A percentile compares a stretch with the other conserved stretches of the same genome.
These are phyloP conservation scores for Cytospora mali DNA, from an alignment of 2,329 filamentous ascomycete species.

Conservation along the genomic window DNA sequence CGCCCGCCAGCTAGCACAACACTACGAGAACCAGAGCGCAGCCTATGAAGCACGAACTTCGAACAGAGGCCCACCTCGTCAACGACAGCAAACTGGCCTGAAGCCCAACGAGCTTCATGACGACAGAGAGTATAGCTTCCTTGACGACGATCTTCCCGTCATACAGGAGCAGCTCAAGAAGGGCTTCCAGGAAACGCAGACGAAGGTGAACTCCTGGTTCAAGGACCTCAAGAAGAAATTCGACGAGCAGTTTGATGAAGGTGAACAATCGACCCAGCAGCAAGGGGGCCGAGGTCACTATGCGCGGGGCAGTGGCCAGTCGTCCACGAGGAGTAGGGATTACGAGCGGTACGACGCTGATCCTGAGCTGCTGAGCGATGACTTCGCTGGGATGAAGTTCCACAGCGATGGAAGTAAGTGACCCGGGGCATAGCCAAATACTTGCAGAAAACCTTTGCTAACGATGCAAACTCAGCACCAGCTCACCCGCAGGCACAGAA, in stretches of 20 bases:
- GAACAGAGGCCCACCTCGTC: conserved; percentile 46
- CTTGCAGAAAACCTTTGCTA: conserved; percentile 25
- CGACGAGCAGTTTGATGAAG: conserved; percentile 82
- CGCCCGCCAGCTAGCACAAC: conserved; percentile 88
- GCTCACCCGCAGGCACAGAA: conserved; percentile 60
- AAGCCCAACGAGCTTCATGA: conserved; percentile 61
- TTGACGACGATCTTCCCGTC: conserved; percentile 92
- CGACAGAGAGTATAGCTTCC: conserved; percentile 82
- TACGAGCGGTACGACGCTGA: conserved; percentile 94
- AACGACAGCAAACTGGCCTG: conserved; percentile 52
- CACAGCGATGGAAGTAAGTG: conserved; percentile 63
- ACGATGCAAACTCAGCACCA: conserved; percentile 48
- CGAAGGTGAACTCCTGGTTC: conserved; percentile 91
- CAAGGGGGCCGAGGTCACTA: conserved; percentile 37
- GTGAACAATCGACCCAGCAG: conserved; percentile 50
- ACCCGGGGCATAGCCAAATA: background rate
- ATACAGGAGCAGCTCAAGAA: conserved; percentile 93
- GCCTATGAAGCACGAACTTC: conserved; percentile 60
- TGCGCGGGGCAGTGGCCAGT: conserved; percentile 61
- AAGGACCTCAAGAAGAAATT: conserved; percentile 89
- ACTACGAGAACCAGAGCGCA: conserved; percentile 68
- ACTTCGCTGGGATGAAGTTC: conserved; percentile 75
- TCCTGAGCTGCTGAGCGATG: conserved; percentile 84
- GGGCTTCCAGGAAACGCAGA: conserved; percentile 92
- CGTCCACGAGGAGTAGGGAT: conserved; percentile 75